Conservation (phyloP, 2,329 filamentous ascomycete genomes). For the Pestalotiopsis sp. region DNA sequence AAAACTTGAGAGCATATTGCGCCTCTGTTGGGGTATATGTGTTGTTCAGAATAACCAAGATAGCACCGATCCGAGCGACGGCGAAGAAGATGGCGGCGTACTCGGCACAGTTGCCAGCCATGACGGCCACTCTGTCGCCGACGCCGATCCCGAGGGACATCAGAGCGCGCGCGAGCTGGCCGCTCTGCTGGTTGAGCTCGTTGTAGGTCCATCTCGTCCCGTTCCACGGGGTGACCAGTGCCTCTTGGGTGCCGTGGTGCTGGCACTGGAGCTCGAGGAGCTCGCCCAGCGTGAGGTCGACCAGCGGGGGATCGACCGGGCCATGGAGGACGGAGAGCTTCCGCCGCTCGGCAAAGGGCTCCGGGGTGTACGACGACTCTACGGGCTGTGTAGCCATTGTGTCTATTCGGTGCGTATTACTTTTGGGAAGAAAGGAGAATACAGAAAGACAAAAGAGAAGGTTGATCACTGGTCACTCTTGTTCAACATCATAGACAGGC, state of each 20-base stretch:
- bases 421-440: background rate
- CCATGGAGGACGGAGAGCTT: slow-evolving; percentile 67
- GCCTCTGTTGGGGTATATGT: slow-evolving; percentile 78
- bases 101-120: slow-evolving; percentile 80
- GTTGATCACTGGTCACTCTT: background rate
- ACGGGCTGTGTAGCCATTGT: slow-evolving; percentile 29
- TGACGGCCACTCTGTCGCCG: slow-evolving; percentile 74
- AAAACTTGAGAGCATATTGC: slow-evolving; percentile 70
- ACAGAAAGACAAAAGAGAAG: background rate
- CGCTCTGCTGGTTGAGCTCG: slow-evolving; percentile 64
- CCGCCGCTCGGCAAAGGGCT: slow-evolving; percentile 30
- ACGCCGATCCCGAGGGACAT: slow-evolving; percentile 67
- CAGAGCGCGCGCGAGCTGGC: slow-evolving; percentile 65
- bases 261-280: slow-evolving; percentile 72
- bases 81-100: slow-evolving; percentile 79
- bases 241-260: slow-evolving; percentile 67
- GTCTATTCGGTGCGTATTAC: slow-evolving; percentile 7
- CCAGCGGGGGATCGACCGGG: slow-evolving; percentile 67
- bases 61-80: slow-evolving; percentile 66
- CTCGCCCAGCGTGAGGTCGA: slow-evolving; percentile 73
- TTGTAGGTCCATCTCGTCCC: slow-evolving; percentile 74
- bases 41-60: slow-evolving; percentile 80
- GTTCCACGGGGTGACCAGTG: slow-evolving; percentile 76
- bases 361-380: slow-evolving; percentile 16
- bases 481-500: background rate